These are phyloP conservation scores for Daldinia decipiens DNA, from an alignment of 495 filamentous ascomycete genomes.

Conservation along the genomic window DNA sequence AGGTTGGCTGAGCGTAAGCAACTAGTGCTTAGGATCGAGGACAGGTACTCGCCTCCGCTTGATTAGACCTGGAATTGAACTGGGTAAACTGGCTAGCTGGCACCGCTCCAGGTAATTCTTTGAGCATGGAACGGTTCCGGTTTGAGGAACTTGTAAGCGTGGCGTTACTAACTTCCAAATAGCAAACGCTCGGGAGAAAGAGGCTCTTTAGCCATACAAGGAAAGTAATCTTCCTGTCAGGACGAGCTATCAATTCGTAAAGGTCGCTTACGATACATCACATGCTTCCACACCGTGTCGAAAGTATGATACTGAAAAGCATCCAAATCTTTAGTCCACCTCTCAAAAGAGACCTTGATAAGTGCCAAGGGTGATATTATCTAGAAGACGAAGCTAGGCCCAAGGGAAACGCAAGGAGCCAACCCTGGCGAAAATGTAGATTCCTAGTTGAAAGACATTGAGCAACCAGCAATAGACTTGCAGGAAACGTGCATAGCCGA, in stretches of 20 bases:
- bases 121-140: not conserved
- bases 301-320: not conserved
- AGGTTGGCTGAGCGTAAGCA: conserved; percentile 28
- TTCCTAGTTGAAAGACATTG: not conserved
- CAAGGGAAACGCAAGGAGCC: not conserved
- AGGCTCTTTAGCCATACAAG: not conserved
- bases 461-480: not conserved
- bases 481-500: conserved; percentile 10
- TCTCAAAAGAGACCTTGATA: conserved; percentile 13
- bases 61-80: too few relatives aligned
- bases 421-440: not conserved
- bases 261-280: not conserved
- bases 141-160: not conserved
- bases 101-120: not conserved
- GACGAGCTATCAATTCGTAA: not conserved
- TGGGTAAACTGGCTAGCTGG: not conserved
- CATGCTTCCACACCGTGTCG: not conserved
- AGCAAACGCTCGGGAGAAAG: not conserved
- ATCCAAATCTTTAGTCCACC: not conserved
- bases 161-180: not conserved
- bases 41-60: not conserved
- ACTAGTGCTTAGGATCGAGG: conserved; percentile 7
- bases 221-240: not conserved
- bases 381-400: not conserved
- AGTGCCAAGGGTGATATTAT: conserved; percentile 1